Percentiles rank a stretch among this genome's conserved stretches.
Evolutionary conservation across 345 rosid genomes (phyloP).

Genomic region (Crucihimalaya himalaica): DNA sequence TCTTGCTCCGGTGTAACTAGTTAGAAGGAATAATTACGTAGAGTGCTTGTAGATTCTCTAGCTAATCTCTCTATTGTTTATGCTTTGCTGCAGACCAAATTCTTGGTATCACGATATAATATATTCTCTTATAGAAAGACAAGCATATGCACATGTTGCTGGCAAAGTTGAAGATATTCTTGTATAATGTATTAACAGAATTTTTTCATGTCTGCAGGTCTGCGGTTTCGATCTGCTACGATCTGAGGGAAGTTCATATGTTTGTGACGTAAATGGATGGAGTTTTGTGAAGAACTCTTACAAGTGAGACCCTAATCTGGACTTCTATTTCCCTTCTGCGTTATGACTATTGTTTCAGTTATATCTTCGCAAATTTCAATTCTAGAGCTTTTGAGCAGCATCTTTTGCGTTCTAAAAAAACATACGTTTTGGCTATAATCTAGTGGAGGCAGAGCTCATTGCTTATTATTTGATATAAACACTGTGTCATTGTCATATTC

Average conservation of each 20-base stretch:
- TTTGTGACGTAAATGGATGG: constrained; percentile 99
- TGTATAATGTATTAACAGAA: not conserved
- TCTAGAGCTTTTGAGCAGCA: not conserved
- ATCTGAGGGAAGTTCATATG: constrained; percentile 93
- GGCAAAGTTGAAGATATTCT: not conserved
- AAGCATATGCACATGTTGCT: constrained; percentile 3
- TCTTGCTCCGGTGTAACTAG: not conserved
- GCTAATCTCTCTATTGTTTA: not conserved
- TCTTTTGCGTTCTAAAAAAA: not conserved
- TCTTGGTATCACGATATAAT: not conserved
- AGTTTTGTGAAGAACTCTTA: constrained; percentile 99
- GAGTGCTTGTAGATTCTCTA: constrained; percentile 13
- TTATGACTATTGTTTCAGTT: not conserved
- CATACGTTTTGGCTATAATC: constrained; percentile 8
- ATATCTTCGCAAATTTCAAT: not conserved
- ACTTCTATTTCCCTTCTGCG: constrained; percentile 3
- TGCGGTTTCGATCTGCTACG: constrained; percentile 99
- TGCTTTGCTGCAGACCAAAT: not conserved
- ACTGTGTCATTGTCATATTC: not conserved
- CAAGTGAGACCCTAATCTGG: constrained; percentile 58
- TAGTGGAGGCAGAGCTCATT: constrained; percentile 5
- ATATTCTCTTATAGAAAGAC: not conserved
- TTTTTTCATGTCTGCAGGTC: constrained; percentile 56
- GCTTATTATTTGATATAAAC: not conserved
- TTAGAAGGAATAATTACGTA: not conserved